A percentile compares a stretch with the other conserved stretches of the same genome.
These are phyloP conservation scores for Arxiozyma bovina DNA, from an alignment of 1,139 yeast species.

Conservation along the genomic window DNA sequence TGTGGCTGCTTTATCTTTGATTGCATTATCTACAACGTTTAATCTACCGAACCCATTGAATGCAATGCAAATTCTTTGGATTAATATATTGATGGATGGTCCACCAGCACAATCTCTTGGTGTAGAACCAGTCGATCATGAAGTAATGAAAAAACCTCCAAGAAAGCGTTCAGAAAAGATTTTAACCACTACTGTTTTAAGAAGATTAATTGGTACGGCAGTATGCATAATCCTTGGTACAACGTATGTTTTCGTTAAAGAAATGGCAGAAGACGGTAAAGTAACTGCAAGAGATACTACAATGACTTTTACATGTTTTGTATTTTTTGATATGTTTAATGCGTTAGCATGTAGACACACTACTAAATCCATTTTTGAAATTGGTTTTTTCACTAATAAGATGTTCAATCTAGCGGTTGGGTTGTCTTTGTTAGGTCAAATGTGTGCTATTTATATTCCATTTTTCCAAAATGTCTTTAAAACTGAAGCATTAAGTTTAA, in stretches of 20 bases:
- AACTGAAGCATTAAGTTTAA: slow-evolving; percentile 72
- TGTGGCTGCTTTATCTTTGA: slow-evolving; percentile 84
- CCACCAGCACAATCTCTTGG: slow-evolving; percentile 98
- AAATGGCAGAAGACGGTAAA: slow-evolving; percentile 65
- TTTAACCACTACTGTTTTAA: slow-evolving; percentile 57
- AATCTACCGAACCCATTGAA: slow-evolving; percentile 92
- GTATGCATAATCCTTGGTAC: slow-evolving; percentile 70
- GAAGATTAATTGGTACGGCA: slow-evolving; percentile 69
- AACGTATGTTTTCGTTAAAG: slow-evolving; percentile 70
- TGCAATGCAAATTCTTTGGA: slow-evolving; percentile 98
- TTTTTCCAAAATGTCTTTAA: slow-evolving; percentile 87
- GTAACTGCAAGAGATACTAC: slow-evolving; percentile 93
- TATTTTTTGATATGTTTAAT: slow-evolving; percentile 89
- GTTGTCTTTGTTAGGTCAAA: slow-evolving; percentile 85
- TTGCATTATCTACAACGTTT: slow-evolving; percentile 78
- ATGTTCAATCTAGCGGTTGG: slow-evolving; percentile 92
- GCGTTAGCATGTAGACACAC: slow-evolving; percentile 88
- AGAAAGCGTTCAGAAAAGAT: slow-evolving; percentile 78
- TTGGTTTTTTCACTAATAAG: slow-evolving; percentile 64
- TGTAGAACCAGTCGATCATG: slow-evolving; percentile 93
- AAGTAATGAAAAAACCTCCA: slow-evolving; percentile 91
- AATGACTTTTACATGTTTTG: slow-evolving; percentile 97
- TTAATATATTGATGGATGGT: slow-evolving; percentile 95
- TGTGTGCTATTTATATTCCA: slow-evolving; percentile 87
- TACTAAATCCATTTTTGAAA: slow-evolving; percentile 67